These are phyloP conservation scores for Boletus sp. DNA, from an alignment of 768 basidiomycete genomes.

Conservation along the genomic window DNA sequence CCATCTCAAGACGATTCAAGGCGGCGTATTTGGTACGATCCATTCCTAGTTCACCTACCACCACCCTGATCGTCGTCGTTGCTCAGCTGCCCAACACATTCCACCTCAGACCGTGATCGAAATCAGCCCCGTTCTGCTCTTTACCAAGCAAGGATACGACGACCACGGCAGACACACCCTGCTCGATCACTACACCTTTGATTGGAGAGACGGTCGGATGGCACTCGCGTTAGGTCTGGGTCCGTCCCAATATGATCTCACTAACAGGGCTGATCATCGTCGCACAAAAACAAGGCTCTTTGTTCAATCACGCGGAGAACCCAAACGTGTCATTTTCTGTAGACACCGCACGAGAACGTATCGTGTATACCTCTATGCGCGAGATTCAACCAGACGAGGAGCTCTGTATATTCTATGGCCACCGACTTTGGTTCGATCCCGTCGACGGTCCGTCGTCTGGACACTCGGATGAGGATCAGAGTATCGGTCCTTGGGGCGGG, in stretches of 20 bases:
- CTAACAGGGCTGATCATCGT: background rate
- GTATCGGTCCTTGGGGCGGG: constrained; percentile 4
- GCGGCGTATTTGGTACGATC: constrained; percentile 61
- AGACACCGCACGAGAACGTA: constrained; percentile 53
- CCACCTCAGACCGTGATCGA: constrained; percentile 70
- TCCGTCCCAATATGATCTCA: constrained; percentile 29
- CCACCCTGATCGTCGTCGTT: constrained; percentile 27
- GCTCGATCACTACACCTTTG: constrained; percentile 75
- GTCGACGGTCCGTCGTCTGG: constrained; percentile 20
- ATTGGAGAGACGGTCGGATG: constrained; percentile 71
- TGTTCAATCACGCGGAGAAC: constrained; percentile 73
- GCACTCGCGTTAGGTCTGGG: constrained; percentile 79
- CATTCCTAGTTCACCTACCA: background rate
- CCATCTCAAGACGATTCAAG: constrained; percentile 42
- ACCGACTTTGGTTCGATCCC: constrained; percentile 62
- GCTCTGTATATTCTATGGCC: constrained; percentile 76
- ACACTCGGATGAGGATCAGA: background rate
- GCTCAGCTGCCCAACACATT: constrained; percentile 23
- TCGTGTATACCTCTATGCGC: constrained; percentile 58
- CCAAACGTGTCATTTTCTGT: constrained; percentile 72
- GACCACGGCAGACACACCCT: constrained; percentile 60
- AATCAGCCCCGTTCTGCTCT: constrained; percentile 80
- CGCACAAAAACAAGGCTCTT: constrained; percentile 50
- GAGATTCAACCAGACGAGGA: constrained; percentile 62
- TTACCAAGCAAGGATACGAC: constrained; percentile 68